Evolutionary conservation across 805 yeast genomes (phyloP).

Genomic region (Wickerhamiella allomyrinae): DNA sequence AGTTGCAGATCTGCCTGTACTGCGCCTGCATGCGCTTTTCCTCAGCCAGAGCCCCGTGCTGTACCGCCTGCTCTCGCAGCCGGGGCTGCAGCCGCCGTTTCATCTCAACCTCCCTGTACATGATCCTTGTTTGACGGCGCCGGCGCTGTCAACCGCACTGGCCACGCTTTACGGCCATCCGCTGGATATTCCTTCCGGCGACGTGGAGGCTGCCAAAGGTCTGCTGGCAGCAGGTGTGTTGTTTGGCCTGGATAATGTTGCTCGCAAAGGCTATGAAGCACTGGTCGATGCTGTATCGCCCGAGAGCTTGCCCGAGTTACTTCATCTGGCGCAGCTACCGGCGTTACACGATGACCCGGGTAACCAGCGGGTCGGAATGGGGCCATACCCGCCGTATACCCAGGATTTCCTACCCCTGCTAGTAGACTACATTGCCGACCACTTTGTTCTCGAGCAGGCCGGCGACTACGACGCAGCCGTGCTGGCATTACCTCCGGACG

Average conservation of each 20-base stretch:
- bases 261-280: slow-evolving; percentile 16
- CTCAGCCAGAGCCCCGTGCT: slow-evolving; percentile 23
- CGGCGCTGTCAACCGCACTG: slow-evolving; percentile 20
- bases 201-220: slow-evolving; percentile 18
- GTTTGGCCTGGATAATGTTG: slow-evolving; percentile 20
- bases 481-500: slow-evolving; percentile 18
- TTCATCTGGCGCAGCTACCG: slow-evolving; percentile 17
- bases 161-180: slow-evolving; percentile 24
- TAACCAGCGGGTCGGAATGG: slow-evolving; percentile 10
- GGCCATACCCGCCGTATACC: slow-evolving; percentile 24
- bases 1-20: slow-evolving; percentile 17
- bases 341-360: neutral
- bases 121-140: slow-evolving; percentile 18
- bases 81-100: slow-evolving; percentile 19
- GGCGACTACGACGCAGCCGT: slow-evolving; percentile 6
- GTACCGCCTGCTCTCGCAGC: slow-evolving; percentile 14
- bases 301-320: slow-evolving; percentile 14
- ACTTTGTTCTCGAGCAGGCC: slow-evolving; percentile 13
- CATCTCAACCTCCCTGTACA: slow-evolving; percentile 14
- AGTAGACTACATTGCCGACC: slow-evolving; percentile 6
- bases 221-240: slow-evolving; percentile 21
- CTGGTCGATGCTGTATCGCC: slow-evolving; percentile 4
- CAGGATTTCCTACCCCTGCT: slow-evolving; percentile 13
- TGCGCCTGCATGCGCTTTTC: slow-evolving; percentile 24
- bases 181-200: slow-evolving; percentile 13